Conservation (phyloP, 176 grass and related monocot genomes). For the Melocanna baccifera region DNA sequence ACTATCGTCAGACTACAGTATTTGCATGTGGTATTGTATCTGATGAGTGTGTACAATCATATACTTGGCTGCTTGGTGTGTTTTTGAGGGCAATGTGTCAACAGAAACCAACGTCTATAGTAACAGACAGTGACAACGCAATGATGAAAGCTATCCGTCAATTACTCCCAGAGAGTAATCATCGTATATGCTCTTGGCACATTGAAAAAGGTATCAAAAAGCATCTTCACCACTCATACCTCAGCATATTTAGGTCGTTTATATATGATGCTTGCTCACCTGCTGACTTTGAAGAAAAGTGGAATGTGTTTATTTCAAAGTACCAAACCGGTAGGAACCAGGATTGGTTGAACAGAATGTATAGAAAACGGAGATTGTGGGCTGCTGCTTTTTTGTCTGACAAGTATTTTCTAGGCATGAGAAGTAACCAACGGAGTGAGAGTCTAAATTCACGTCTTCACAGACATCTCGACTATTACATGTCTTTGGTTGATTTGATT, state of each 20-base stretch:
- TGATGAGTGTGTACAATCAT: neutral
- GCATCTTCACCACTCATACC: neutral
- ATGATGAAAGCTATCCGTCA: neutral
- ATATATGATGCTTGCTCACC: no score
- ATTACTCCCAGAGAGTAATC: neutral
- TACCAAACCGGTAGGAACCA: neutral
- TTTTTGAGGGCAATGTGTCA: no score
- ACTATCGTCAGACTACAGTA: neutral
- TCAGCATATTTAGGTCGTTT: no score
- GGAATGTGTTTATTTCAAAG: neutral
- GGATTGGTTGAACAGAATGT: neutral
- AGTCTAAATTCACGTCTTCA: neutral
- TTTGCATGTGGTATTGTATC: neutral
- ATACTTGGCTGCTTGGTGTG: no score
- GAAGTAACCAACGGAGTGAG: neutral
- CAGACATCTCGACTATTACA: neutral
- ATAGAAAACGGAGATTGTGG: neutral
- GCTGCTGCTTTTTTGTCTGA: neutral
- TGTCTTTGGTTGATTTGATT: neutral
- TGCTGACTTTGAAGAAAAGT: no score
- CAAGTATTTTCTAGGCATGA: neutral
- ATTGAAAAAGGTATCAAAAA: neutral
- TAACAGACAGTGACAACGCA: neutral
- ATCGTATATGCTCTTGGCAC: neutral
- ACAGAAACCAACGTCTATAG: no score